A percentile compares a stretch with the other conserved stretches of the same genome.
Conservation (phyloP, 176 grass and related monocot genomes). For the Poa annua region DNA sequence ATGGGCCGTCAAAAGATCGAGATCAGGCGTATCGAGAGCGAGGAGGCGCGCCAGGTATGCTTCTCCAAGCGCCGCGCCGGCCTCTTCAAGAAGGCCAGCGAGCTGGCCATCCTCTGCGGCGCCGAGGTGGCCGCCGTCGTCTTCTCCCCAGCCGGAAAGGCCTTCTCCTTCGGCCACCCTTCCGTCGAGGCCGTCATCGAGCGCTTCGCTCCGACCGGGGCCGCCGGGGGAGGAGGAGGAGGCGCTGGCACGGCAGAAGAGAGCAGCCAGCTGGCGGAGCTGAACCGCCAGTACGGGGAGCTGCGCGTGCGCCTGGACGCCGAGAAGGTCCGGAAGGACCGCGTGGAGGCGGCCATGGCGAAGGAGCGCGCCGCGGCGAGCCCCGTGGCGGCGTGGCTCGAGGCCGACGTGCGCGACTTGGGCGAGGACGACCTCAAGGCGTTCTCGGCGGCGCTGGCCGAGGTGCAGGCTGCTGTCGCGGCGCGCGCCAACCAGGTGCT, state of each 20-base stretch:
- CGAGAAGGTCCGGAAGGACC: slow-evolving; percentile 37
- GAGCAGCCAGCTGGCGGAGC: neutral
- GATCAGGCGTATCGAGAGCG: slow-evolving; percentile 42
- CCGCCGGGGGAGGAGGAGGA: too few species aligned
- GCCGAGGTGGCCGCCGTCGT: slow-evolving; percentile 53
- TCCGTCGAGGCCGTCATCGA: slow-evolving; percentile 48
- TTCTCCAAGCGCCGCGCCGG: slow-evolving; percentile 60
- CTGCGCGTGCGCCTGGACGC: slow-evolving; percentile 27
- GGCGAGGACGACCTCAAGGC: neutral
- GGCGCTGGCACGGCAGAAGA: neutral
- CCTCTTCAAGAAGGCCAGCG: slow-evolving; percentile 61
- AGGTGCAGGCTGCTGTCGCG: neutral
- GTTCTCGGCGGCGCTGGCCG: neutral
- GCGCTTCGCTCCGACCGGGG: slow-evolving; percentile 33
- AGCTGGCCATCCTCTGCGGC: slow-evolving; percentile 58
- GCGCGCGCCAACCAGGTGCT: slow-evolving; percentile 28
- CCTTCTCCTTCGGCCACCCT: slow-evolving; percentile 68
- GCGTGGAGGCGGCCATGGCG: slow-evolving; percentile 15
- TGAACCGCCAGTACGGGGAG: slow-evolving; percentile 48
- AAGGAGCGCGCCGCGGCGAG: slow-evolving; percentile 2
- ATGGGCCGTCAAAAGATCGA: slow-evolving; percentile 51
- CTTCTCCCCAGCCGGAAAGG: slow-evolving; percentile 63
- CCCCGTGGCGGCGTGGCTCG: neutral
- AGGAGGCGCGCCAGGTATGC: slow-evolving; percentile 44
- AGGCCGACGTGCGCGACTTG: slow-evolving; percentile 1